phyloP scores from a whole-genome alignment of 306 rosid species.

The Cucurbita argyrosperma region DNA sequence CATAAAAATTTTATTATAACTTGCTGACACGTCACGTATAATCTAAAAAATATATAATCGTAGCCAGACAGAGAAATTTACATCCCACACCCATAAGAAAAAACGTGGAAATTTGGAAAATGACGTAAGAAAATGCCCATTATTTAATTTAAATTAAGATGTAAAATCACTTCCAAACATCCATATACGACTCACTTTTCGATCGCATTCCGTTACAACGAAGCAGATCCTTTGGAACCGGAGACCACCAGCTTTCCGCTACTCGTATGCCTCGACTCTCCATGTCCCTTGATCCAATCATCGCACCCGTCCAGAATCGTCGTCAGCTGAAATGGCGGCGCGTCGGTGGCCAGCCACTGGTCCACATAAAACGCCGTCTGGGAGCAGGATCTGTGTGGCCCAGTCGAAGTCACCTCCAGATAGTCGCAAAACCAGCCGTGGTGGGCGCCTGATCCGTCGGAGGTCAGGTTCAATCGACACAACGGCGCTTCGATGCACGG shows the following conservation, averaged over 20 bases:
- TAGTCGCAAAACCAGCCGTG: neutral
- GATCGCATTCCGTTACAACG: neutral
- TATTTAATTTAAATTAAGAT: neutral
- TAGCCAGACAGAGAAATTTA: neutral
- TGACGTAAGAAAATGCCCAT: neutral
- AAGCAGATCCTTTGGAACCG: neutral
- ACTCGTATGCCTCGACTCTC: neutral
- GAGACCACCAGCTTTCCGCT: neutral
- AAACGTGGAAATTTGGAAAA: neutral
- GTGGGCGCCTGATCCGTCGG: neutral
- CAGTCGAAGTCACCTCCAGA: neutral
- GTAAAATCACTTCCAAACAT: neutral
- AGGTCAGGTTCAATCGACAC: neutral
- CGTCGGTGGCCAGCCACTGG: conserved; percentile 3
- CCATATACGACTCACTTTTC: neutral
- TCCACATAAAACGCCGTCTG: conserved; percentile 3
- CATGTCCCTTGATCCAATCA: neutral
- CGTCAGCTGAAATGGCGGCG: neutral
- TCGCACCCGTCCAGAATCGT: neutral
- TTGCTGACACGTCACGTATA: no score
- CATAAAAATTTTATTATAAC: no score
- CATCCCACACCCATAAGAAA: neutral
- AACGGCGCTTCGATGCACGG: neutral
- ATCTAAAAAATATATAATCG: no score
- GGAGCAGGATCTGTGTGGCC: neutral